Conservation (phyloP, 768 basidiomycete species). For the Leucogyrophana mollusca region DNA sequence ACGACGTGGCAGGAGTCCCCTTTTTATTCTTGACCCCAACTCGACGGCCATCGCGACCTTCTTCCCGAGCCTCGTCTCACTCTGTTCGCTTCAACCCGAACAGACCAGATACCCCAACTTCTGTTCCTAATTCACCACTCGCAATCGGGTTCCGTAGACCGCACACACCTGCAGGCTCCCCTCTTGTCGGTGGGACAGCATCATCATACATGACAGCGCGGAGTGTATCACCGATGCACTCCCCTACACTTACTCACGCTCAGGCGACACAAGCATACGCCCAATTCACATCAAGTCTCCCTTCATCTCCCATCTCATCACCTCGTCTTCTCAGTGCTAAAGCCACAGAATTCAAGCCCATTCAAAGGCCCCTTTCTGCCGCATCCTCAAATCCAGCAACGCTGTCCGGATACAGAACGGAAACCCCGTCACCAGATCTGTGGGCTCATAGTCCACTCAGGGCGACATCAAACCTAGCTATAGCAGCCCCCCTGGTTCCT, state of each 20-base stretch:
- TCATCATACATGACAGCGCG: slow-evolving; percentile 56
- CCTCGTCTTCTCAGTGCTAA: slow-evolving; percentile 88
- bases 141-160: slow-evolving; percentile 73
- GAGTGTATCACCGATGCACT: slow-evolving; percentile 59
- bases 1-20: slow-evolving; percentile 80
- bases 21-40: slow-evolving; percentile 83
- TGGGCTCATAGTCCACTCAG: slow-evolving; percentile 77
- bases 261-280: slow-evolving; percentile 53
- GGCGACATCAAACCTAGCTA: slow-evolving; percentile 82
- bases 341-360: slow-evolving; percentile 86
- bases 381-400: slow-evolving; percentile 61
- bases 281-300: slow-evolving; percentile 78
- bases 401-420: slow-evolving; percentile 51
- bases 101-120: slow-evolving; percentile 74
- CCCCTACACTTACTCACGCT: slow-evolving; percentile 61
- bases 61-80: slow-evolving; percentile 74
- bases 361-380: slow-evolving; percentile 76
- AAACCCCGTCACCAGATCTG: slow-evolving; percentile 86
- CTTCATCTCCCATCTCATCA: slow-evolving; percentile 81
- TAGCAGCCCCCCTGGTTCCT: slow-evolving; percentile 85
- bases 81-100: slow-evolving; percentile 58
- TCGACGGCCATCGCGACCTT: slow-evolving; percentile 76
- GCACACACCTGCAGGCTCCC: slow-evolving; percentile 77
- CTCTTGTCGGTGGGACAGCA: slow-evolving; percentile 57
- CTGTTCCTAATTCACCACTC: slow-evolving; percentile 76